Evolutionary conservation across 768 basidiomycete genomes (phyloP).

Genomic region (Dioszegia hungarica): DNA sequence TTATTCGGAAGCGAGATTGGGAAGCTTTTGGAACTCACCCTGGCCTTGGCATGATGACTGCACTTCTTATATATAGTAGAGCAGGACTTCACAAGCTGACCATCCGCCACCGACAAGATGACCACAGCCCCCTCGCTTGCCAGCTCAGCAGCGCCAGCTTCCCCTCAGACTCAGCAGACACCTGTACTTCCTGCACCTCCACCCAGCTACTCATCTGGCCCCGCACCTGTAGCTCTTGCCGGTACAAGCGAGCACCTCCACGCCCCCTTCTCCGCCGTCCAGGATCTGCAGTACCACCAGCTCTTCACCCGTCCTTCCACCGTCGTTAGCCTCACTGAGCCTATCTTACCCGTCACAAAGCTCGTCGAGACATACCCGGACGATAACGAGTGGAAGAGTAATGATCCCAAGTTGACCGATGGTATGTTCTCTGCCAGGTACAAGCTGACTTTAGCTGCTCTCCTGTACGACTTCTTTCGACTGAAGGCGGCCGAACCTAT

Average conservation of each 20-base stretch:
- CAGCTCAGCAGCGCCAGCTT: too few species aligned
- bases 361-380: neutral
- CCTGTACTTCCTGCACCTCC: too few species aligned
- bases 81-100: too few species aligned
- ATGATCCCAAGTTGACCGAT: neutral
- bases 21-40: too few species aligned
- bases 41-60: too few species aligned
- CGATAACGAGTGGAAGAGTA: neutral
- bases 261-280: neutral
- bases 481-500: neutral
- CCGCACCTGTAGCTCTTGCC: too few species aligned
- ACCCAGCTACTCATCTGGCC: too few species aligned
- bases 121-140: too few species aligned
- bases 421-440: neutral
- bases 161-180: too few species aligned
- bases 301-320: neutral
- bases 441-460: neutral
- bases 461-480: neutral
- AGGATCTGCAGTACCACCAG: slow-evolving; percentile 3
- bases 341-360: neutral
- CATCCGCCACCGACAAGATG: too few species aligned
- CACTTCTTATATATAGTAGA: too few species aligned
- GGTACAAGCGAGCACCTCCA: neutral
- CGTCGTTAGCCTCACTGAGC: neutral
- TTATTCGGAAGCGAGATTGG: too few species aligned